Evolutionary conservation across 208 protist species (phyloP).

Genomic region (Crithidia bombi): DNA sequence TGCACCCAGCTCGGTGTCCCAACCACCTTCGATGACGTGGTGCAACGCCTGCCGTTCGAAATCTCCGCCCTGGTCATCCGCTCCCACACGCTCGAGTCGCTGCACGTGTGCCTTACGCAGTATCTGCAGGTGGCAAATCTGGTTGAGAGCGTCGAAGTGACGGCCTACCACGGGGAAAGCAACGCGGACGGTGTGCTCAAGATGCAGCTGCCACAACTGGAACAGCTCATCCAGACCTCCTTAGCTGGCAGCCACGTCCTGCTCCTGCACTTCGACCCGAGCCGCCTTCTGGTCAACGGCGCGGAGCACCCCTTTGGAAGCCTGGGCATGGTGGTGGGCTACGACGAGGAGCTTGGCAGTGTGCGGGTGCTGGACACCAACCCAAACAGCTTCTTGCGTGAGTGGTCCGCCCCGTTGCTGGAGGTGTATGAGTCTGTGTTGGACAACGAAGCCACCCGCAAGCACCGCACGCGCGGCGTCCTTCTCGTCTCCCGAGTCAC

Average conservation of each 20-base stretch:
- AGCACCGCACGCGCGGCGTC: constrained; percentile 70
- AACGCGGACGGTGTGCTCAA: constrained; percentile 34
- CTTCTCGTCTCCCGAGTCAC: constrained; percentile 43
- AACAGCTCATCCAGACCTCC: constrained; percentile 48
- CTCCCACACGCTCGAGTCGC: constrained; percentile 76
- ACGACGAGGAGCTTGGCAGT: constrained; percentile 51
- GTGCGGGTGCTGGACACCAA: constrained; percentile 75
- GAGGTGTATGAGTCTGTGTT: constrained; percentile 61
- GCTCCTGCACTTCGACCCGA: constrained; percentile 66
- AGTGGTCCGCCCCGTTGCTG: constrained; percentile 69
- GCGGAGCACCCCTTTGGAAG: constrained; percentile 72
- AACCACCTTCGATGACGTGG: constrained; percentile 82
- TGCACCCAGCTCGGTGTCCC: constrained; percentile 55
- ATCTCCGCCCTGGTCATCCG: constrained; percentile 77
- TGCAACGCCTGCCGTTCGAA: constrained; percentile 77
- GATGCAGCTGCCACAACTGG: constrained; percentile 52
- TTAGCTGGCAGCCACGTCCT: constrained; percentile 42
- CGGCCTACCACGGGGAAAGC: constrained; percentile 62
- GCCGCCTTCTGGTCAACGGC: constrained; percentile 67
- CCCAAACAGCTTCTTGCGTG: constrained; percentile 79
- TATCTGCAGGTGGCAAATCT: constrained; percentile 55
- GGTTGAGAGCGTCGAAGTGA: constrained; percentile 46
- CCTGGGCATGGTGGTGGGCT: constrained; percentile 68
- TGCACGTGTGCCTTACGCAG: constrained; percentile 71
- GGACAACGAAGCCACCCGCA: constrained; percentile 47